Base-by-base conservation (phyloP, 352 stramenopile species). In the Phytophthora quininea region DNA sequence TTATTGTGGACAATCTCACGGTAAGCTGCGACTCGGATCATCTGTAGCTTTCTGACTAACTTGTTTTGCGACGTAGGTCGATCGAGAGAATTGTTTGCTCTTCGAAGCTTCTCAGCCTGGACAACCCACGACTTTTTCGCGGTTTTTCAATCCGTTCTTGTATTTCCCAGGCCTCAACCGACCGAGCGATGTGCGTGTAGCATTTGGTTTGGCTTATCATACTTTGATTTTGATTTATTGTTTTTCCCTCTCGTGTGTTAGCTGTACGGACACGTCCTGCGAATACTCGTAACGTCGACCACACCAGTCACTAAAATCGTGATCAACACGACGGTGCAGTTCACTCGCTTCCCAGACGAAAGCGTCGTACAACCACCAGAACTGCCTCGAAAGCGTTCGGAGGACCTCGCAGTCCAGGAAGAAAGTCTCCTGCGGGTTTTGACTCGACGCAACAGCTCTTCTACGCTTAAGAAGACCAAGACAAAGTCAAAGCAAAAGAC, bases 281-380 rank as follows among this genome's bases (percentile, higher is more conserved):
- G 63, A 47, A 85, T 89, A 35, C 51, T 80, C 31, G 80, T 91
- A 30, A 57, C 64, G 10, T 80, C 79, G 2, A 76, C 73, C 3
- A 37, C 42, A 30, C 82, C 82, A 2, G 64, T 86, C 4, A 69
- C 59, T 3, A 76, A 74, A 19, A 73, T 80, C 3, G 82, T 89
- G 50, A 85, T 90, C 63, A 70, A 90, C 62, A 85, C 79, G 8
- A 67, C 68, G 5, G 79, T 89, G 11, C 74, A 88, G 11, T 89
- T 88, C 43, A 79, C 77, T 10, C 48, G 48, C 1, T 71, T 48
- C 5, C 59, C 61, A 4, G 62, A 73, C 12, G 66, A 71, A 15
- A 54, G 49, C 24, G 38, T 53, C 3, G 57, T 69, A 6, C 19
- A 66, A 32, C 57, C 55, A 10, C 56, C 54, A 31, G 29, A 70